Evolutionary conservation across 495 filamentous ascomycete species (phyloP).

Genomic region (Podospora pseudocomata): DNA sequence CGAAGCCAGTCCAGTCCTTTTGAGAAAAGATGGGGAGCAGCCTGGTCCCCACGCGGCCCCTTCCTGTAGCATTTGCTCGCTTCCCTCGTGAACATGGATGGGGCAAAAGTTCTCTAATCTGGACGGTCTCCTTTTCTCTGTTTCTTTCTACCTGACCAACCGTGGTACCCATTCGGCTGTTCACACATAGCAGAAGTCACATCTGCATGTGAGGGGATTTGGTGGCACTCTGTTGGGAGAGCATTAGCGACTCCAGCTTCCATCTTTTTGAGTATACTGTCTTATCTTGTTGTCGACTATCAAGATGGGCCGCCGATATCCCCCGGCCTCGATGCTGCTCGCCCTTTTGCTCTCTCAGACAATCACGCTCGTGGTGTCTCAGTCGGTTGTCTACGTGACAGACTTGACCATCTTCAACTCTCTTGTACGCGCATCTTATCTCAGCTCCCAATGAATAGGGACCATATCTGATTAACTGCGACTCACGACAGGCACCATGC

Average conservation of each 20-base stretch:
- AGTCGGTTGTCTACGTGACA: slow-evolving; percentile 40
- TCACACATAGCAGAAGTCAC: not conserved
- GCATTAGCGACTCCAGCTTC: not conserved
- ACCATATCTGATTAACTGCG: not conserved
- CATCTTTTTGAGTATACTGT: not conserved
- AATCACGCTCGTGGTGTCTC: not conserved
- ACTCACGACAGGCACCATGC: slow-evolving; percentile 42
- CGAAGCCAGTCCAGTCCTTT: not conserved
- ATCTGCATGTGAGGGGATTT: not conserved
- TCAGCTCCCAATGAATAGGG: not conserved
- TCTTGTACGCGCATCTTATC: slow-evolving; percentile 31
- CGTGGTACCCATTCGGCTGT: not conserved
- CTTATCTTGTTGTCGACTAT: not conserved
- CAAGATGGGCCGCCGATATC: not conserved
- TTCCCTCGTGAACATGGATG: not conserved
- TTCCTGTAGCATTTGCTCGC: not conserved
- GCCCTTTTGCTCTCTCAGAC: not conserved
- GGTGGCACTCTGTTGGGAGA: not conserved
- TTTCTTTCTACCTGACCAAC: not conserved
- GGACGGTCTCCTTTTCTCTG: not conserved
- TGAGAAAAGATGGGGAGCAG: not conserved
- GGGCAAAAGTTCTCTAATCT: not conserved
- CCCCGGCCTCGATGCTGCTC: not conserved
- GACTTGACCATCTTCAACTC: slow-evolving; percentile 41
- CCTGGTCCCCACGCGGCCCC: not conserved